Conservation (phyloP, 768 basidiomycete genomes). For the Pulveroboletus sp. region DNA sequence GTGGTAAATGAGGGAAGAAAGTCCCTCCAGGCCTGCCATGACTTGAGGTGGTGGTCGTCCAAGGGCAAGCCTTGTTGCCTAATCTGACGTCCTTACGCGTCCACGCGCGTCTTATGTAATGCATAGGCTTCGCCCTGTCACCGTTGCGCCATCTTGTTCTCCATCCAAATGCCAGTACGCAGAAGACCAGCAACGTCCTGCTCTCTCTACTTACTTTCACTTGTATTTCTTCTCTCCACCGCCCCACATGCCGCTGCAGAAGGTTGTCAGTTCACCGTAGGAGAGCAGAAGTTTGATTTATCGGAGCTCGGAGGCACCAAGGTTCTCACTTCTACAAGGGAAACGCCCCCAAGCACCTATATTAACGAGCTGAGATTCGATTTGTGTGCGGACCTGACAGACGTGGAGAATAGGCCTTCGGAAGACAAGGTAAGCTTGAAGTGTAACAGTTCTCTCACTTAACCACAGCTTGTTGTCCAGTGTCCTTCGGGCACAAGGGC, state of each 20-base stretch:
- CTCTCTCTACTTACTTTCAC: constrained; percentile 7
- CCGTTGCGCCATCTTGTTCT: background rate
- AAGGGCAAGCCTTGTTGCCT: constrained; percentile 11
- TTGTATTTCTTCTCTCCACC: constrained; percentile 19
- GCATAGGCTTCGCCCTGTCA: constrained; percentile 1
- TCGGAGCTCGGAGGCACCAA: constrained; percentile 52
- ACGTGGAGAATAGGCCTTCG: constrained; percentile 43
- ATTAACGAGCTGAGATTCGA: constrained; percentile 62
- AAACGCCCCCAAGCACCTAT: constrained; percentile 62
- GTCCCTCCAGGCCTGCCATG: constrained; percentile 60
- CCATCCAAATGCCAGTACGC: constrained; percentile 22
- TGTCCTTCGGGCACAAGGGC: constrained; percentile 68
- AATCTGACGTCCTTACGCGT: constrained; percentile 23
- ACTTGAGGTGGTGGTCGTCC: constrained; percentile 15
- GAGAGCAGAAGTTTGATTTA: constrained; percentile 57
- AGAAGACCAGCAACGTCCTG: constrained; percentile 4
- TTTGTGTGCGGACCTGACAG: constrained; percentile 59
- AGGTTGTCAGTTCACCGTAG: constrained; percentile 47
- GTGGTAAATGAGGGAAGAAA: constrained; percentile 66
- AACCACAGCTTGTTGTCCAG: constrained; percentile 35
- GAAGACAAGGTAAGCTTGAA: constrained; percentile 63
- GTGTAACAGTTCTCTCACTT: background rate
- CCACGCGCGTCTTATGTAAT: constrained; percentile 34
- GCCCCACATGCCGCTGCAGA: constrained; percentile 32
- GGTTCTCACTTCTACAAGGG: constrained; percentile 46